Evolutionary conservation across 2,329 filamentous ascomycete genomes (phyloP).

Genomic region (Domatiomyces globalis): DNA sequence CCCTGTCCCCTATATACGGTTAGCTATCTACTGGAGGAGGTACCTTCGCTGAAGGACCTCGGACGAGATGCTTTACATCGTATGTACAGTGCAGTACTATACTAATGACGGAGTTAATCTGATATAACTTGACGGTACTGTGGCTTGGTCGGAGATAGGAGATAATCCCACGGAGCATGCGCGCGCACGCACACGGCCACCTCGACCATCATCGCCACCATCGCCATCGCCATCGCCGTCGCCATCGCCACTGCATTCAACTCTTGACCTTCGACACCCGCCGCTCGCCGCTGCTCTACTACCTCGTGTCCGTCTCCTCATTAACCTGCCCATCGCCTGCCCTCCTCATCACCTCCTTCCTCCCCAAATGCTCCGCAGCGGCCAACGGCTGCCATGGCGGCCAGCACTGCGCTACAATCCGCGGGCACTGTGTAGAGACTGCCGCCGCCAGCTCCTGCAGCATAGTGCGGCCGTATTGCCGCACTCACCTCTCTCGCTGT

Average conservation of each 20-base stretch:
- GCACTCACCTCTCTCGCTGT: neutral
- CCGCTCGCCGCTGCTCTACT: neutral
- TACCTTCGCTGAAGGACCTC: too few species aligned
- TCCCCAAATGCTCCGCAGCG: slow-evolving; percentile 22
- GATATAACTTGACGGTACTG: too few species aligned
- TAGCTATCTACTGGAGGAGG: too few species aligned
- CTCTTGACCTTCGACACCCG: neutral
- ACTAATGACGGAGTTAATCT: too few species aligned
- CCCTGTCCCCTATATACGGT: too few species aligned
- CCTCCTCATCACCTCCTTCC: neutral
- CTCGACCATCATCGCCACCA: neutral
- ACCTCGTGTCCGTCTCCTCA: neutral
- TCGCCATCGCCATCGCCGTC: neutral
- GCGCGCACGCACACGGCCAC: neutral
- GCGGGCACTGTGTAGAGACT: slow-evolving; percentile 21
- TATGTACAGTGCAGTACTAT: too few species aligned
- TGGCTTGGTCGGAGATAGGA: neutral
- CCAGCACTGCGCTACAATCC: slow-evolving; percentile 41
- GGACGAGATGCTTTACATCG: too few species aligned
- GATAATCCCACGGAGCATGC: neutral
- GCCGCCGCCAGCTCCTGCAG: slow-evolving; percentile 12
- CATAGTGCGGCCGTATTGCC: slow-evolving; percentile 3
- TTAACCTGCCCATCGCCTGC: too few species aligned
- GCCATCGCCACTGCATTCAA: neutral
- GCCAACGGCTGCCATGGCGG: slow-evolving; percentile 52